These are phyloP conservation scores for Melanomma pulvis-pyrius DNA, from an alignment of 495 filamentous ascomycete genomes.

Conservation along the genomic window DNA sequence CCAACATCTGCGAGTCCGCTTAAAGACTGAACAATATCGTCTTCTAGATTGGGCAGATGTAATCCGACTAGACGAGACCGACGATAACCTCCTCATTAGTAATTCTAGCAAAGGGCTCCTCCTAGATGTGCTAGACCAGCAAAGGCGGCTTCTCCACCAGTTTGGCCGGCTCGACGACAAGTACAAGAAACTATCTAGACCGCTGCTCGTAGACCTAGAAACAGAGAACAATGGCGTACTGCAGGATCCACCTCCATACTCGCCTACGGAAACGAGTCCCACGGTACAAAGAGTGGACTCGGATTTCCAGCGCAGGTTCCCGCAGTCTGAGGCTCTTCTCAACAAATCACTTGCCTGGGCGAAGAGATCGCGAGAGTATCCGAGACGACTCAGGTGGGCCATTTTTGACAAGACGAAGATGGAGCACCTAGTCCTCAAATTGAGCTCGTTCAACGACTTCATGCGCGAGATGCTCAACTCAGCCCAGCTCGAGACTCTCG, in stretches of 20 bases:
- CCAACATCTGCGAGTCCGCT: conserved; percentile 38
- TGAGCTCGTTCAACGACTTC: conserved; percentile 40
- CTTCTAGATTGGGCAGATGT: conserved; percentile 42
- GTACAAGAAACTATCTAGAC: conserved; percentile 37
- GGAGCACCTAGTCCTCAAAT: conserved; percentile 36
- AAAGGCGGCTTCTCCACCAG: conserved; percentile 33
- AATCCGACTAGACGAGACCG: conserved; percentile 35
- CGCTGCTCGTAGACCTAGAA: conserved; percentile 29
- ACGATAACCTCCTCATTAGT: conserved; percentile 39
- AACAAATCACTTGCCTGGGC: conserved; percentile 35
- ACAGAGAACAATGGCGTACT: conserved; percentile 22
- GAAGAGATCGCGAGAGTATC: conserved; percentile 25
- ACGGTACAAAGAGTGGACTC: conserved; percentile 25
- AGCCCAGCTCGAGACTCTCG: conserved; percentile 33
- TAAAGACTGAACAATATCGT: conserved; percentile 42
- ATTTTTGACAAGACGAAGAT: conserved; percentile 37
- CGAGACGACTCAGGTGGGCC: conserved; percentile 36
- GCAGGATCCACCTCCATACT: conserved; percentile 29
- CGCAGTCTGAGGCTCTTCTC: conserved; percentile 34
- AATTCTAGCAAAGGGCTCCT: conserved; percentile 37
- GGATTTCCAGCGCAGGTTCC: conserved; percentile 37
- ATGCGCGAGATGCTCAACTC: conserved; percentile 40
- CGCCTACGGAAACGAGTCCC: conserved; percentile 20
- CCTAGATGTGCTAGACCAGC: conserved; percentile 39
- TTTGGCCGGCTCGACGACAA: conserved; percentile 39